Conservation (phyloP, 2,329 filamentous ascomycete genomes). For the Ambrosiella beaveri region DNA sequence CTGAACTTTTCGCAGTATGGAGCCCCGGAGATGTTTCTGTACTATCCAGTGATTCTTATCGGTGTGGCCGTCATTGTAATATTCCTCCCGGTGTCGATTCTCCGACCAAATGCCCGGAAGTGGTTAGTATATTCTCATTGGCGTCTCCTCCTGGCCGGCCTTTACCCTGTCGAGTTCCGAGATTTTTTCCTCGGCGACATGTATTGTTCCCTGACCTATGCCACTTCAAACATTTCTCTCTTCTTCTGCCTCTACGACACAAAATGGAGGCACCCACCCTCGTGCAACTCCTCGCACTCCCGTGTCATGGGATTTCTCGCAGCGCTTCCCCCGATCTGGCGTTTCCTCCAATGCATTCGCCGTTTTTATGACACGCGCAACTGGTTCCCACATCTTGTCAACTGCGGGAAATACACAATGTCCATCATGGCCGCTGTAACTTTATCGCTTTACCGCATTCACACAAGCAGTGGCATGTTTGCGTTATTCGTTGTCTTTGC, state of each 20-base stretch:
- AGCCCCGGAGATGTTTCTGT: slow-evolving; percentile 52
- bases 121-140: slow-evolving; percentile 89
- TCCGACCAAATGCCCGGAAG: slow-evolving; percentile 59
- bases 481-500: slow-evolving; percentile 68
- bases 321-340: slow-evolving; percentile 73
- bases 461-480: slow-evolving; percentile 36
- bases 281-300: slow-evolving; percentile 77
- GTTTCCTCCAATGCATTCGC: slow-evolving; percentile 74
- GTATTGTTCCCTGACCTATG: slow-evolving; percentile 88
- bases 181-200: slow-evolving; percentile 98
- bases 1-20: slow-evolving; percentile 67
- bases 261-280: slow-evolving; percentile 51
- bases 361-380: slow-evolving; percentile 79
- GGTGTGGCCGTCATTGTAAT: slow-evolving; percentile 49
- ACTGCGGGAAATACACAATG: slow-evolving; percentile 78
- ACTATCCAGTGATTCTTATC: slow-evolving; percentile 72
- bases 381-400: slow-evolving; percentile 79
- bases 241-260: slow-evolving; percentile 91
- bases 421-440: slow-evolving; percentile 65
- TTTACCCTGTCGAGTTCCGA: slow-evolving; percentile 88
- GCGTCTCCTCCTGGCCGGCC: slow-evolving; percentile 65
- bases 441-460: slow-evolving; percentile 69
- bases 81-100: slow-evolving; percentile 54
- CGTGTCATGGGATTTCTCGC: slow-evolving; percentile 72
- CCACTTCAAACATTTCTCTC: slow-evolving; percentile 61